Percentiles rank a stretch among this genome's conserved stretches.
Conservation (phyloP, 2,329 filamentous ascomycete genomes). For the Trichoderma sp. region DNA sequence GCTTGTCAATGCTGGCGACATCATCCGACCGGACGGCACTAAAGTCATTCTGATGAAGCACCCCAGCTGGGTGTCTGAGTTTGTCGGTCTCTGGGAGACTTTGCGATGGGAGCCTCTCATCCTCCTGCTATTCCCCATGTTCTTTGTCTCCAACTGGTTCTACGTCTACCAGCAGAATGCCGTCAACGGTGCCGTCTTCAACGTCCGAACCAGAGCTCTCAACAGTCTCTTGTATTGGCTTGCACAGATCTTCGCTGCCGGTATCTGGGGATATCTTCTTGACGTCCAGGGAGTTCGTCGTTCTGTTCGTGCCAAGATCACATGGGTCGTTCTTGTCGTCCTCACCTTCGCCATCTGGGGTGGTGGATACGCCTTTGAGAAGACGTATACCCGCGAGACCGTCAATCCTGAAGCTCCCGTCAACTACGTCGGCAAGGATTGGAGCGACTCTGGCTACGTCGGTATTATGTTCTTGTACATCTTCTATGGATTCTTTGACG, state of each 20-base stretch:
- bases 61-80: conserved; percentile 79
- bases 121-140: conserved; percentile 58
- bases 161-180: conserved; percentile 61
- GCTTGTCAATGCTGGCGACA: conserved; percentile 69
- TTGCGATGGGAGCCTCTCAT: conserved; percentile 71
- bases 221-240: conserved; percentile 58
- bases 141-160: conserved; percentile 57
- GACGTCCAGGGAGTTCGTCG: conserved; percentile 77
- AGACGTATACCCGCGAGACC: conserved; percentile 55
- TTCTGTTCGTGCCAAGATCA: conserved; percentile 70
- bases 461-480: conserved; percentile 88
- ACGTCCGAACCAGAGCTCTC: conserved; percentile 56
- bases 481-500: conserved; percentile 88
- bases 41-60: conserved; percentile 87
- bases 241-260: conserved; percentile 55
- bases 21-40: conserved; percentile 76
- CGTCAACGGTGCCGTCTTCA: conserved; percentile 57
- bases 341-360: conserved; percentile 81
- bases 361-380: conserved; percentile 77
- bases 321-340: conserved; percentile 58
- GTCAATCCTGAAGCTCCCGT: conserved; percentile 29
- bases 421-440: conserved; percentile 53
- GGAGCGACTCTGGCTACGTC: conserved; percentile 66
- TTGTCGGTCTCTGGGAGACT: conserved; percentile 75
- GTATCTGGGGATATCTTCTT: conserved; percentile 48